phyloP scores from a whole-genome alignment of 345 rosid species.

The Hirschfeldia incana region DNA sequence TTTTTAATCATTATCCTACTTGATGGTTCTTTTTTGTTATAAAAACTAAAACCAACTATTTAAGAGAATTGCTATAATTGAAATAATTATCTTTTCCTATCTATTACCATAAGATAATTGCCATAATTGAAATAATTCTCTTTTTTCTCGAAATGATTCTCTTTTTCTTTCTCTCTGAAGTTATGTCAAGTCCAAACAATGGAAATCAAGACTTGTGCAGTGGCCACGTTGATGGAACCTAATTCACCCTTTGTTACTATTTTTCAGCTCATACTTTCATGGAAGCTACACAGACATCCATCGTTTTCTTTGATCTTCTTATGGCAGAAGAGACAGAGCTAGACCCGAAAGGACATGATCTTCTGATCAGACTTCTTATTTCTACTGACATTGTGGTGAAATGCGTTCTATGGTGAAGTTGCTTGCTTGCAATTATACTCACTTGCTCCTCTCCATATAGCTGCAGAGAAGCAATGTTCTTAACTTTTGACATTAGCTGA shows the following conservation, averaged over 20 bases:
- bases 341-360: background rate
- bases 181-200: background rate
- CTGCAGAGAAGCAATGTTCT: background rate
- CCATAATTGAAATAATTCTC: too few relatives aligned
- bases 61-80: too few relatives aligned
- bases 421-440: background rate
- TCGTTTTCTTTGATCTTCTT: background rate
- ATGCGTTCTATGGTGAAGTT: background rate
- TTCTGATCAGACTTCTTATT: background rate
- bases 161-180: background rate
- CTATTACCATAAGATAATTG: too few relatives aligned
- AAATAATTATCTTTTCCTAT: too few relatives aligned
- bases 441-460: background rate
- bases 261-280: too few relatives aligned
- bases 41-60: too few relatives aligned
- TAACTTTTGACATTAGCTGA: too few relatives aligned
- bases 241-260: too few relatives aligned
- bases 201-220: background rate
- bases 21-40: too few relatives aligned
- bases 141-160: background rate
- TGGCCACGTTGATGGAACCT: background rate
- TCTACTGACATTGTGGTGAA: background rate
- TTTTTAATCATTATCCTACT: too few relatives aligned
- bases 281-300: too few relatives aligned
- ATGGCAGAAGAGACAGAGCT: background rate